Evolutionary conservation across 2,329 filamentous ascomycete species (phyloP), one percentile per base, ranked within the genome.

Genomic region (Botrytis pseudocinerea): DNA sequence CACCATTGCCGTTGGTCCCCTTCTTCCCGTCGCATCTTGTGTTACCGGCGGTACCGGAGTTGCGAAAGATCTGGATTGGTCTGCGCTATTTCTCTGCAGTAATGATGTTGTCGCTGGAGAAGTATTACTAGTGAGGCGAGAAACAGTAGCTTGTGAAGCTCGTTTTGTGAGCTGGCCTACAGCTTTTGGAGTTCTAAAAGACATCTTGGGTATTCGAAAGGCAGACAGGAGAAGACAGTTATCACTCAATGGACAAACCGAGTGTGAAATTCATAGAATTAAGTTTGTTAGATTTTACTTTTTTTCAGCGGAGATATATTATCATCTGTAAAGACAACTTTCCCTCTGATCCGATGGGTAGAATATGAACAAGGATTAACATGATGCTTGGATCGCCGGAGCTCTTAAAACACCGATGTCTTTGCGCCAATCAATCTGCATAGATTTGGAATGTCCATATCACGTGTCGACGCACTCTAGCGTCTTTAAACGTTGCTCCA

Each of bases 1-100:
- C 22, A 99, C 96, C 90, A 99, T 98, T 61, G 96, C 96, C 7
- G 96, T 99, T 12, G 95, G 94, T 0, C 95, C 95, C 80, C 93
- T 88, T 4, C 88, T 86, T 66, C 87, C 89, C 0, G 88, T 88
- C 10, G 88, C 86, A 87, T 94, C 87, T 82, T 97, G 93, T 0
- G 93, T 95, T 35, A 96, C 93, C 12, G 93, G 93, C 18, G 93
- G 92, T 7, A 89, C 90, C 28, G 87, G 85, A 22, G 90, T 92
- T 44, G 91, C 91, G 77, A 88, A 83, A 63, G 81, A 82, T 78
- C 86, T 82, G 72, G 77, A 85, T 83, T 80, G 79, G 69, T 76
- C 71, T 73, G 75, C 75, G 65, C 70, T 75, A 59, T 64, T 75
- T 46, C 74, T 83, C 81, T 76, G 82, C 81, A 79, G 82, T 79